phyloP scores from a whole-genome alignment of 768 basidiomycete species.

The Trametes cubensis region DNA sequence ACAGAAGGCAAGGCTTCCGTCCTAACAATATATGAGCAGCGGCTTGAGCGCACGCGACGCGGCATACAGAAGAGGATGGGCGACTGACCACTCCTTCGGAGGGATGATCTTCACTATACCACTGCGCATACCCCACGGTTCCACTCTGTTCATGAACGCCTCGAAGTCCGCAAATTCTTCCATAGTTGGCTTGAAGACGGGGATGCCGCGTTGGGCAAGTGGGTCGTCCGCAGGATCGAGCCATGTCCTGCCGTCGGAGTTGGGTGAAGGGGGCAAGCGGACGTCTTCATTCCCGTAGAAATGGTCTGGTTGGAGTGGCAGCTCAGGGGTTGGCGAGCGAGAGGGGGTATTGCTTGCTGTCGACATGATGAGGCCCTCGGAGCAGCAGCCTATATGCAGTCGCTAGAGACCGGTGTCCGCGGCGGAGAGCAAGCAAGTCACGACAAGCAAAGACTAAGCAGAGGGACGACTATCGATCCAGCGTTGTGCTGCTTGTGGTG shows the following conservation, averaged over 20 bases:
- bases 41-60: slow-evolving; percentile 24
- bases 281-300: slow-evolving; percentile 66
- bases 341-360: slow-evolving; percentile 44
- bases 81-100: slow-evolving; percentile 85
- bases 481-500: no score
- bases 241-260: slow-evolving; percentile 65
- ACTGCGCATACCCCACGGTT: slow-evolving; percentile 86
- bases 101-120: slow-evolving; percentile 98
- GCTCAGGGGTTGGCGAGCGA: slow-evolving; percentile 48
- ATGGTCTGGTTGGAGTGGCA: slow-evolving; percentile 74
- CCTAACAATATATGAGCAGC: slow-evolving; percentile 47
- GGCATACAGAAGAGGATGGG: slow-evolving; percentile 13
- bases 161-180: slow-evolving; percentile 93
- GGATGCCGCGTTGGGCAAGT: slow-evolving; percentile 84
- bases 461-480: no score
- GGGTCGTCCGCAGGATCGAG: slow-evolving; percentile 82
- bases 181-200: slow-evolving; percentile 94
- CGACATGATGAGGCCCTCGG: slow-evolving; percentile 23
- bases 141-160: slow-evolving; percentile 81
- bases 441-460: no score
- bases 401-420: not conserved
- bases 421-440: no score
- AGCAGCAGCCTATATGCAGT: not conserved
- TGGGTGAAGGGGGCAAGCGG: slow-evolving; percentile 57
- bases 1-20: slow-evolving; percentile 71